Conservation (phyloP, 306 rosid species). For the Malus domestica region DNA sequence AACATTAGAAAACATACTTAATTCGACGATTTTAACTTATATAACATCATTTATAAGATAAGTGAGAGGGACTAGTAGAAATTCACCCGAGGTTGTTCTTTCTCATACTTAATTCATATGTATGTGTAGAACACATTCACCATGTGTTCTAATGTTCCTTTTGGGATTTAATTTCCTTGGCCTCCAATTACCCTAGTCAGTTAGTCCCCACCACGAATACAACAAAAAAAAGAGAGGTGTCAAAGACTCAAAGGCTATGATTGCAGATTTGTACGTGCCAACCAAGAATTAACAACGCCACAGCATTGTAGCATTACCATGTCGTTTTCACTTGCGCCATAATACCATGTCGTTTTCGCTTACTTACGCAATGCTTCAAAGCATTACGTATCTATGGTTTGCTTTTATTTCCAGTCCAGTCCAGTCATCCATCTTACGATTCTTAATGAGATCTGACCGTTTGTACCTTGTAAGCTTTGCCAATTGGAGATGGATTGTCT, state of each 20-base stretch:
- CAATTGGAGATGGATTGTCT: not conserved
- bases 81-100: not conserved
- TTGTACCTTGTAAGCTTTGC: not conserved
- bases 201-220: not conserved
- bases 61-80: too few species aligned
- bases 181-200: not conserved
- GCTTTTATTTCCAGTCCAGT: not conserved
- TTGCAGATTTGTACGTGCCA: conserved; percentile 25
- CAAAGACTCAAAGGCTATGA: conserved; percentile 2
- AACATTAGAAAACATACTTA: too few species aligned
- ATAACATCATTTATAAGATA: too few species aligned
- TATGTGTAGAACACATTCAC: not conserved
- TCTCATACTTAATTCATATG: not conserved
- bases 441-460: not conserved
- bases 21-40: not conserved
- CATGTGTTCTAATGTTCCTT: not conserved
- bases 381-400: conserved; percentile 8
- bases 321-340: conserved; percentile 14
- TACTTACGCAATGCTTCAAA: not conserved
- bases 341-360: conserved; percentile 24
- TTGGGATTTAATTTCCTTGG: not conserved
- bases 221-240: not conserved
- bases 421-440: too few species aligned
- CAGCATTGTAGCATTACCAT: not conserved
- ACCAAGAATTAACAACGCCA: conserved; percentile 19